Conservation (phyloP, 2,329 filamentous ascomycete species). For the Calcarisporium arbuscula region DNA sequence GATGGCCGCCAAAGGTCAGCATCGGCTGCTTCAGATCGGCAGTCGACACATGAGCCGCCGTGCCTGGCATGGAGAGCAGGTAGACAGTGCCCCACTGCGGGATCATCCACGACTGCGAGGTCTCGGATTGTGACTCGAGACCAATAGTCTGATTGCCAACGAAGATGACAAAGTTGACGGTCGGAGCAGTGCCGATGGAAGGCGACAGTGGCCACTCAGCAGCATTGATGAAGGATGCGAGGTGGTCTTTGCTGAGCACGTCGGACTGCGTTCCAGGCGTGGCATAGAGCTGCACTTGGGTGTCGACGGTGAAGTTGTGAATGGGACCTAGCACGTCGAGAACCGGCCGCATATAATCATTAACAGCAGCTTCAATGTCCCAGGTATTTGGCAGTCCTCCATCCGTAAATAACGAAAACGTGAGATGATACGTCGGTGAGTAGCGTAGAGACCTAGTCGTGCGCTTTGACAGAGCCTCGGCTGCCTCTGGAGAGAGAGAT, state of each 20-base stretch:
- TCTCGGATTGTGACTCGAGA: constrained; percentile 35
- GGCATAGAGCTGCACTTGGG: constrained; percentile 94
- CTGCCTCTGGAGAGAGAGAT: constrained; percentile 42
- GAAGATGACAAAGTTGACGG: constrained; percentile 92
- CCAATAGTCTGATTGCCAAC: constrained; percentile 71
- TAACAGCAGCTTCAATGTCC: constrained; percentile 80
- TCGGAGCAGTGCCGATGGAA: constrained; percentile 87
- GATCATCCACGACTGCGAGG: constrained; percentile 73
- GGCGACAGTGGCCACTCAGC: constrained; percentile 96
- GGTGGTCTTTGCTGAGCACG: constrained; percentile 72
- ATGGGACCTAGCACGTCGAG: constrained; percentile 73
- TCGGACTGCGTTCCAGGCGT: constrained; percentile 55
- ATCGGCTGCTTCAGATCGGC: constrained; percentile 71
- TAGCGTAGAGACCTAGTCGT: constrained; percentile 85
- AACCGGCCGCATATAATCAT: constrained; percentile 75
- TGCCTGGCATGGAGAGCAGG: constrained; percentile 43
- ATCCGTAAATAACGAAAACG: constrained; percentile 89
- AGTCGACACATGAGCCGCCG: constrained; percentile 48
- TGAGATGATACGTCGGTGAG: constrained; percentile 88
- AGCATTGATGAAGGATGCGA: constrained; percentile 93
- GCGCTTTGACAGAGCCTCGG: constrained; percentile 57
- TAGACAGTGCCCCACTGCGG: constrained; percentile 86
- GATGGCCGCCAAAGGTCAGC: constrained; percentile 83
- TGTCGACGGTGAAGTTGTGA: constrained; percentile 93
- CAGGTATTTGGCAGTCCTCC: constrained; percentile 74